Conservation (phyloP, 257 asterid genomes). For the Parsonsia alboflavescens region DNA sequence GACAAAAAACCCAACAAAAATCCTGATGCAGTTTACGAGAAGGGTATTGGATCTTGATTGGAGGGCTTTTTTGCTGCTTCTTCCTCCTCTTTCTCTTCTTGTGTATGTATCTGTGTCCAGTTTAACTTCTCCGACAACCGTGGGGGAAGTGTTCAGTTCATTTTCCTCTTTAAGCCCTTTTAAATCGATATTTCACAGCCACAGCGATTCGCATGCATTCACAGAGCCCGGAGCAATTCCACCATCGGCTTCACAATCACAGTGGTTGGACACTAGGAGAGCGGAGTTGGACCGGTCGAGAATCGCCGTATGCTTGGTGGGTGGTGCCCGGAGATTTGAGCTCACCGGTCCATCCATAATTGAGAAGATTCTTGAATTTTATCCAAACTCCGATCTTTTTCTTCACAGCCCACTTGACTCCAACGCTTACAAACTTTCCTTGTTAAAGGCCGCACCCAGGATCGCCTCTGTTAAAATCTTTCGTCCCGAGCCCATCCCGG, state of each 20-base stretch:
- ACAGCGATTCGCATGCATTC: neutral
- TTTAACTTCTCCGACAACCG: slow-evolving; percentile 21
- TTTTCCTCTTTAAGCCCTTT: slow-evolving; percentile 36
- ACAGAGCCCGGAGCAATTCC: neutral
- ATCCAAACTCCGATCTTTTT: slow-evolving; percentile 67
- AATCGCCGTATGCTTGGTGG: slow-evolving; percentile 92
- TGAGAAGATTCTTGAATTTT: slow-evolving; percentile 50
- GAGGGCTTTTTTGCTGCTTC: slow-evolving; percentile 44
- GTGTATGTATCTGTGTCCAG: slow-evolving; percentile 44
- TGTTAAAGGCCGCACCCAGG: slow-evolving; percentile 68
- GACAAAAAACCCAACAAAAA: slow-evolving; percentile 13
- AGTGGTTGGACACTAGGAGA: neutral
- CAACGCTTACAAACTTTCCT: slow-evolving; percentile 54
- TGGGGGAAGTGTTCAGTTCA: neutral
- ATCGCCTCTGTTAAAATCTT: slow-evolving; percentile 68
- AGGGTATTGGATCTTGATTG: slow-evolving; percentile 58
- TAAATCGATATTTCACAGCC: slow-evolving; percentile 35
- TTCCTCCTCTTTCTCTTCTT: slow-evolving; percentile 46
- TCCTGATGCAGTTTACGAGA: slow-evolving; percentile 7
- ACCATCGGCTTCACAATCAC: neutral
- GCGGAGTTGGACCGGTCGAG: slow-evolving; percentile 35
- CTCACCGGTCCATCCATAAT: slow-evolving; percentile 89
- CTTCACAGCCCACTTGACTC: slow-evolving; percentile 75
- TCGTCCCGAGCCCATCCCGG: slow-evolving; percentile 44
- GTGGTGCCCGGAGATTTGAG: slow-evolving; percentile 97